Evolutionary conservation across 352 stramenopile genomes (phyloP).

Genomic region (Phytophthora capsici): DNA sequence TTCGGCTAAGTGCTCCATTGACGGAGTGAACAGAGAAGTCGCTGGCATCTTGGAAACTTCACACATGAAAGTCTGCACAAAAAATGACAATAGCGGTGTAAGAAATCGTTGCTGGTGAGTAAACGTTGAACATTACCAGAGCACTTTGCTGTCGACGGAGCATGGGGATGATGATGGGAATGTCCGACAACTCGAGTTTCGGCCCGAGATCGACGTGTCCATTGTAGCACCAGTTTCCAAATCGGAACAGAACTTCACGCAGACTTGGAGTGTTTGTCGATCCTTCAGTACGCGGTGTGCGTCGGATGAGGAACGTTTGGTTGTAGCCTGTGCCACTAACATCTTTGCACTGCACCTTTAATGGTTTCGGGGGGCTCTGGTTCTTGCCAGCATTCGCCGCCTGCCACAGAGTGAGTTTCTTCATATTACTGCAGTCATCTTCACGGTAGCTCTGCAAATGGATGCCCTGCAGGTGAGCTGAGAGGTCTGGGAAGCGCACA

Average conservation of each 20-base stretch:
- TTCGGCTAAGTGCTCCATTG: slow-evolving; percentile 88
- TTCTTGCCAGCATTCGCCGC: slow-evolving; percentile 55
- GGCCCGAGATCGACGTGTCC: slow-evolving; percentile 91
- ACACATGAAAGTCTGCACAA: slow-evolving; percentile 88
- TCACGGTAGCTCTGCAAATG: slow-evolving; percentile 86
- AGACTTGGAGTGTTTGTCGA: slow-evolving; percentile 52
- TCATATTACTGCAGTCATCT: slow-evolving; percentile 85
- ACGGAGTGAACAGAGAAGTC: slow-evolving; percentile 88
- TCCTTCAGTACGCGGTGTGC: slow-evolving; percentile 50
- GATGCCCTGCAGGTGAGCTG: slow-evolving; percentile 87
- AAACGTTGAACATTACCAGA: slow-evolving; percentile 51
- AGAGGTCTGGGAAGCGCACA: slow-evolving; percentile 94
- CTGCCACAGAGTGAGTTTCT: slow-evolving; percentile 95
- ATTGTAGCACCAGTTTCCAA: slow-evolving; percentile 96
- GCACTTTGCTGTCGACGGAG: slow-evolving; percentile 93
- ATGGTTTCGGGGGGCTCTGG: slow-evolving; percentile 73
- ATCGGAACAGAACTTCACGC: slow-evolving; percentile 94
- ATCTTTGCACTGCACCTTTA: slow-evolving; percentile 86
- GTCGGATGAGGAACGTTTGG: slow-evolving; percentile 86
- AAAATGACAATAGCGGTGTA: slow-evolving; percentile 4
- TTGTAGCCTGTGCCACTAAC: slow-evolving; percentile 84
- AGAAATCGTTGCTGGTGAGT: neutral
- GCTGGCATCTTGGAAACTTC: slow-evolving; percentile 90
- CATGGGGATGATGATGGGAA: slow-evolving; percentile 95
- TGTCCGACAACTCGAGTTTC: slow-evolving; percentile 89